Evolutionary conservation across 345 rosid genomes (phyloP).

Genomic region (Heritiera littoralis): DNA sequence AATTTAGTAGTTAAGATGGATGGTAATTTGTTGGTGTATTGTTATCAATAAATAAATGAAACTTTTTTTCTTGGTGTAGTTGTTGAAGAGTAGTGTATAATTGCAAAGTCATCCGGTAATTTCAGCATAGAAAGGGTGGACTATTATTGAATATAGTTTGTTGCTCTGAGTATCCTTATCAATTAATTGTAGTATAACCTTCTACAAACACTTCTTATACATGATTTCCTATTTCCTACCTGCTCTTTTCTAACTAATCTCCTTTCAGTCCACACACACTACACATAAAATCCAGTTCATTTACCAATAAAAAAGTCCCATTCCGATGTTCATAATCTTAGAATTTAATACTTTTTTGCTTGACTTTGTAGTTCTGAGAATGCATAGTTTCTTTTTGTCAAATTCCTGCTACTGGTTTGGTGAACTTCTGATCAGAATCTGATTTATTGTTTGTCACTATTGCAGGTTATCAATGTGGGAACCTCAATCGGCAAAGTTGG

Average conservation of each 20-base stretch:
- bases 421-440: not conserved
- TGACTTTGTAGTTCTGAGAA: not conserved
- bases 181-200: not conserved
- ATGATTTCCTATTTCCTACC: not conserved
- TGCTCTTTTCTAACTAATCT: not conserved
- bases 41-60: not conserved
- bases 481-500: constrained; percentile 88
- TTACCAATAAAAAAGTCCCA: not conserved
- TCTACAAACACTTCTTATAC: not conserved
- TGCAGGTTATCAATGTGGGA: constrained; percentile 88
- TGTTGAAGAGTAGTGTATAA: constrained; percentile 2
- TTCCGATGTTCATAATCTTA: too few relatives aligned
- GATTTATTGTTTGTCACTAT: not conserved
- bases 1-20: not conserved
- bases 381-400: not conserved
- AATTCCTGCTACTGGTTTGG: not conserved
- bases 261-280: not conserved
- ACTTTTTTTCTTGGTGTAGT: not conserved
- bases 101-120: not conserved
- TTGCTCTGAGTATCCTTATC: not conserved
- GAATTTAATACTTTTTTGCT: not conserved
- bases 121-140: not conserved
- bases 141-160: not conserved
- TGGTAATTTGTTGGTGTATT: not conserved
- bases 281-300: not conserved